Base-by-base conservation (phyloP, 805 yeast genomes). In the Monosporozyma aquatica region DNA sequence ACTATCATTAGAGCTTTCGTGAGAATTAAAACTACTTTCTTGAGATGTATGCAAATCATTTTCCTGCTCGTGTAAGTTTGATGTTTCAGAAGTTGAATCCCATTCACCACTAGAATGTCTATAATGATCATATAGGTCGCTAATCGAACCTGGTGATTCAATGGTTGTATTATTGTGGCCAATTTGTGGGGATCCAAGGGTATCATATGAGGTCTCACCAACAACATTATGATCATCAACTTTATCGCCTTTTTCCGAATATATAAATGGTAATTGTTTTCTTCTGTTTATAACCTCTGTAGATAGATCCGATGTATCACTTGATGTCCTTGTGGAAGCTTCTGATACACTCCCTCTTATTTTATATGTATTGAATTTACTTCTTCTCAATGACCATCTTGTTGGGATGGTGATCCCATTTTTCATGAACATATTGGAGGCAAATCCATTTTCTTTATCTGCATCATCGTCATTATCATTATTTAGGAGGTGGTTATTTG, bases 301-400 rank as follows among this genome's bases (percentile, higher is more conserved):
- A 9, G 24, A 18, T 15, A 36, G 13, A 8, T 21, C 14, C 7
- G 37, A 22, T 23, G 43, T 34, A 3, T 33, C 22, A n/a, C 24
- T 23, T 9, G 34, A 27, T 4, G 35, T 18, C 18, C 35, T 32
- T 5, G 17, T 23, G 5, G 35, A 32, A 11, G 23, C 7, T n/a
- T 25, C 22, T 1, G 42, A n/a, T 6, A 47, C 22, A 2, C 42
- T 14, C 9, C 61, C 52, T 46, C 67, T 68, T 56, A 68, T 62
- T 47, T 74, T 65, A 51, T 74, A 73, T 1, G 76, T 70, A 24
- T 74, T 67, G 68, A 77, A 72, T 50, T 70, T 65, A 45, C 73
- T 66, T 55, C 78, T 67, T 50, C 65, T 70, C 34, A 65, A 47
- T 0, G 67, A 56, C 5, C 62, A 66, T 44, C 64, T 64, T 38